These are phyloP conservation scores for Tolypocladium amazonense DNA, from an alignment of 2,329 filamentous ascomycete genomes.

Conservation along the genomic window DNA sequence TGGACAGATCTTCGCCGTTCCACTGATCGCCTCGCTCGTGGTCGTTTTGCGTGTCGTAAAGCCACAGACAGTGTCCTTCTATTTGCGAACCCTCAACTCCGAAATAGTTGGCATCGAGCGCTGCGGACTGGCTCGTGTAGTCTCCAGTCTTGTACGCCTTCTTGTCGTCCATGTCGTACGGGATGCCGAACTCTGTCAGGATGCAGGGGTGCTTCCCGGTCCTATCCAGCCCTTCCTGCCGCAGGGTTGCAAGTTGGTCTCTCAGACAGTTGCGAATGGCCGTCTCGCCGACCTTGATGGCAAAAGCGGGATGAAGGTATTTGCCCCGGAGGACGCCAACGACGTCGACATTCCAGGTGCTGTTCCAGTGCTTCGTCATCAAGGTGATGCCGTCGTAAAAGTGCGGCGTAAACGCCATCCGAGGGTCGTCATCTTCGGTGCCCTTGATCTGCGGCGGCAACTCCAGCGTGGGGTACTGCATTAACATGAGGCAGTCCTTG, in stretches of 20 bases:
- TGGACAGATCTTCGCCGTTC: slow-evolving; percentile 96
- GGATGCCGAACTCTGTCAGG: slow-evolving; percentile 92
- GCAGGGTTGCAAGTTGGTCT: slow-evolving; percentile 74
- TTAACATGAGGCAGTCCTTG: slow-evolving; percentile 74
- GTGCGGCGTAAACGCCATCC: slow-evolving; percentile 87
- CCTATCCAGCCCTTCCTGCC: slow-evolving; percentile 76
- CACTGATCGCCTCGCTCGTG: slow-evolving; percentile 87
- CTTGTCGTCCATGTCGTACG: slow-evolving; percentile 97
- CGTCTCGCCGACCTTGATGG: slow-evolving; percentile 83
- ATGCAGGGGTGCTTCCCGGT: slow-evolving; percentile 84
- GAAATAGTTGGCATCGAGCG: slow-evolving; percentile 94
- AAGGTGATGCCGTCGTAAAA: slow-evolving; percentile 96
- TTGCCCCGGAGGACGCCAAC: slow-evolving; percentile 82
- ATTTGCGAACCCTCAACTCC: slow-evolving; percentile 75
- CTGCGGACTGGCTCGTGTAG: slow-evolving; percentile 83
- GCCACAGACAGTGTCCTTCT: slow-evolving; percentile 84
- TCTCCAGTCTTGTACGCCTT: slow-evolving; percentile 92
- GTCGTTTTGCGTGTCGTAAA: slow-evolving; percentile 73
- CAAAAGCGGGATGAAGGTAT: slow-evolving; percentile 82
- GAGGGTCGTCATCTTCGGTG: slow-evolving; percentile 77
- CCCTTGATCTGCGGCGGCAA: slow-evolving; percentile 82
- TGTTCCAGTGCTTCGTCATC: slow-evolving; percentile 98
- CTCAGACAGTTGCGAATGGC: slow-evolving; percentile 90
- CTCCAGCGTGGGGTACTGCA: slow-evolving; percentile 86
- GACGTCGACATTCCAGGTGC: slow-evolving; percentile 93